These are phyloP conservation scores for Podaxis carcinomalis DNA, from an alignment of 768 basidiomycete species.

Conservation along the genomic window DNA sequence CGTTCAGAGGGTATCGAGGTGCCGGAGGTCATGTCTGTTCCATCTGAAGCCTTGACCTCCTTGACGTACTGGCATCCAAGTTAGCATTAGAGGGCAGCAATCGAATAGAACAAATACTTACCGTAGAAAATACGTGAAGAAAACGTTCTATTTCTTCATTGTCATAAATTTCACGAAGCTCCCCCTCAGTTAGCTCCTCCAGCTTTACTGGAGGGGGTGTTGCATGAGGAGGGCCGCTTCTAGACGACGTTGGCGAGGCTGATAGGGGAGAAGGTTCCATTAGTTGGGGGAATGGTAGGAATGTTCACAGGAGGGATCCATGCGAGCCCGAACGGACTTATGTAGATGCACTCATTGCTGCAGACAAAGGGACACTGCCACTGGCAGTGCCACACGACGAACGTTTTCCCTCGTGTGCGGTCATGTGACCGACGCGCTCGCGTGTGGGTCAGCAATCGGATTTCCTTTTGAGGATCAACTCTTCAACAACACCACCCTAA, in stretches of 20 bases:
- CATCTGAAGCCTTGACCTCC: constrained; percentile 41
- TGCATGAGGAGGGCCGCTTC: background rate
- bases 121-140: constrained; percentile 55
- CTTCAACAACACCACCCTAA: background rate
- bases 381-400: background rate
- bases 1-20: background rate
- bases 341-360: background rate
- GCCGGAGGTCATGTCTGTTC: constrained; percentile 9
- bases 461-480: constrained; percentile 3
- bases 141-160: constrained; percentile 62
- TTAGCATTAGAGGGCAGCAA: background rate
- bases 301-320: background rate
- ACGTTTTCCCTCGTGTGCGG: background rate
- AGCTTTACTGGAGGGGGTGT: background rate
- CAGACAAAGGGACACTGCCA: background rate
- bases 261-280: background rate
- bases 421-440: constrained; percentile 24
- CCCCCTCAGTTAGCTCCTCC: constrained; percentile 41
- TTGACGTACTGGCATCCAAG: constrained; percentile 44
- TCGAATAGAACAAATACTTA: constrained; percentile 26
- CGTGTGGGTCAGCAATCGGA: background rate
- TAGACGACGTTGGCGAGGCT: background rate
- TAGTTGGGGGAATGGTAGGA: background rate
- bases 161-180: constrained; percentile 57
- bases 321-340: background rate